Evolutionary conservation across 164 flowering plant species (phyloP).

Genomic region (Stephania japonica): DNA sequence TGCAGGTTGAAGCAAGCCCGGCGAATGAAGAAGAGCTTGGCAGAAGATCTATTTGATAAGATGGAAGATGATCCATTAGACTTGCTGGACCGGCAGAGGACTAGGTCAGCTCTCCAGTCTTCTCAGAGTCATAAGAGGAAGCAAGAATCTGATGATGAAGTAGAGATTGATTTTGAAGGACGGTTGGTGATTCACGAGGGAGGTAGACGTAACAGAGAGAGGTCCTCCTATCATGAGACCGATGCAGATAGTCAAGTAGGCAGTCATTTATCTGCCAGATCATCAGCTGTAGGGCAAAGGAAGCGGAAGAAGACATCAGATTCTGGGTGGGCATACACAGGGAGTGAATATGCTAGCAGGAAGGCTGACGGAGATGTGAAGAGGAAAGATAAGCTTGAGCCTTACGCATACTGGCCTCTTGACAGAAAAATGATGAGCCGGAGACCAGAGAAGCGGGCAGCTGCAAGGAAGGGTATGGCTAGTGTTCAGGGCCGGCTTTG

Average conservation of each 20-base stretch:
- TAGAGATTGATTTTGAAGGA: slow-evolving; percentile 75
- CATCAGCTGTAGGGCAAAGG: slow-evolving; percentile 20
- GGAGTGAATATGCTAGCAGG: slow-evolving; percentile 78
- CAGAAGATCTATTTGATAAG: slow-evolving; percentile 65
- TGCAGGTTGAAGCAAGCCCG: slow-evolving; percentile 50
- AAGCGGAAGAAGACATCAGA: slow-evolving; percentile 68
- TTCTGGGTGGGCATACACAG: slow-evolving; percentile 82
- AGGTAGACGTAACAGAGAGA: slow-evolving; percentile 31
- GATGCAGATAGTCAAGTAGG: slow-evolving; percentile 54
- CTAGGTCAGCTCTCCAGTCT: slow-evolving; percentile 70
- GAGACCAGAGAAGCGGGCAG: slow-evolving; percentile 72
- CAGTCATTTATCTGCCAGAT: slow-evolving; percentile 34
- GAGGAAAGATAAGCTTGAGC: slow-evolving; percentile 92
- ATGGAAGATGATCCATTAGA: slow-evolving; percentile 87
- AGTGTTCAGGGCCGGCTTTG: no score
- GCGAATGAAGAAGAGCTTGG: slow-evolving; percentile 36
- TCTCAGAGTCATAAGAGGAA: slow-evolving; percentile 39
- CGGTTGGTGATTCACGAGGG: slow-evolving; percentile 65
- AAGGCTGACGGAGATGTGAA: slow-evolving; percentile 90
- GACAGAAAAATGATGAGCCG: slow-evolving; percentile 95
- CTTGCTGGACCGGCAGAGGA: slow-evolving; percentile 71
- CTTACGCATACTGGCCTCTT: slow-evolving; percentile 98
- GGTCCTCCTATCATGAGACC: slow-evolving; percentile 27
- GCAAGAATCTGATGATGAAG: slow-evolving; percentile 63
- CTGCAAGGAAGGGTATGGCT: slow-evolving; percentile 83